phyloP scores from a whole-genome alignment of 495 filamentous ascomycete species.

The Aspergillus funiculosus region DNA sequence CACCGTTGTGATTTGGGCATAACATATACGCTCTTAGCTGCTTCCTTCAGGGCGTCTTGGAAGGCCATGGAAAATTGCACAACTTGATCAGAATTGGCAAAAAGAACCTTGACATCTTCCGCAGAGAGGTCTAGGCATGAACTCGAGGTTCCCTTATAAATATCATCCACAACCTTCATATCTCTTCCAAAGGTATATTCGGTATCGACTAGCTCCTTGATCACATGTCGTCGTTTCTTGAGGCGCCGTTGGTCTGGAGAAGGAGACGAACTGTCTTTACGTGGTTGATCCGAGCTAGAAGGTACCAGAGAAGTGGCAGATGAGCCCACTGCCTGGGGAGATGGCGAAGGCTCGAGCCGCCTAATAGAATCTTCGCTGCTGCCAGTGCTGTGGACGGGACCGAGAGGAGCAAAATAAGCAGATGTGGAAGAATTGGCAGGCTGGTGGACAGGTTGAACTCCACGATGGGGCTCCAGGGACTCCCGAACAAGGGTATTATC shows the following conservation, averaged over 20 bases:
- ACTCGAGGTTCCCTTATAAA: slow-evolving; percentile 91
- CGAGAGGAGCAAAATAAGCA: slow-evolving; percentile 47
- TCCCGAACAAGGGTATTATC: not conserved
- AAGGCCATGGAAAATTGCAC: slow-evolving; percentile 75
- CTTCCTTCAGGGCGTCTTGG: slow-evolving; percentile 69
- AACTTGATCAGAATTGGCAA: slow-evolving; percentile 84
- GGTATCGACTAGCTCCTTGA: slow-evolving; percentile 89
- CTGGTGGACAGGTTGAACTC: slow-evolving; percentile 34
- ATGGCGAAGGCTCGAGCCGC: slow-evolving; percentile 30
- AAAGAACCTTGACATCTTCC: slow-evolving; percentile 81
- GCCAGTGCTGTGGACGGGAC: slow-evolving; percentile 53
- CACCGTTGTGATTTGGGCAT: slow-evolving; percentile 53
- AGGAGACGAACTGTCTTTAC: slow-evolving; percentile 32
- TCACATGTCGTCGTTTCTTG: slow-evolving; percentile 65
- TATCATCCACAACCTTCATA: slow-evolving; percentile 93
- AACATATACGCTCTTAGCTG: slow-evolving; percentile 67
- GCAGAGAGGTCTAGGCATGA: slow-evolving; percentile 70
- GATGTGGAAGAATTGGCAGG: slow-evolving; percentile 29
- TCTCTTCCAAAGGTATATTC: slow-evolving; percentile 82
- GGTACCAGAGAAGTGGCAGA: slow-evolving; percentile 39
- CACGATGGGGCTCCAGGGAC: slow-evolving; percentile 23
- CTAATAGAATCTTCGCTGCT: slow-evolving; percentile 40
- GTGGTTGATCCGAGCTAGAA: slow-evolving; percentile 26
- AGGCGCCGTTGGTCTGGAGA: slow-evolving; percentile 54
- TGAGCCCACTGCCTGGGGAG: slow-evolving; percentile 33